phyloP scores from a whole-genome alignment of 768 basidiomycete species.

The Collybia mongolica region DNA sequence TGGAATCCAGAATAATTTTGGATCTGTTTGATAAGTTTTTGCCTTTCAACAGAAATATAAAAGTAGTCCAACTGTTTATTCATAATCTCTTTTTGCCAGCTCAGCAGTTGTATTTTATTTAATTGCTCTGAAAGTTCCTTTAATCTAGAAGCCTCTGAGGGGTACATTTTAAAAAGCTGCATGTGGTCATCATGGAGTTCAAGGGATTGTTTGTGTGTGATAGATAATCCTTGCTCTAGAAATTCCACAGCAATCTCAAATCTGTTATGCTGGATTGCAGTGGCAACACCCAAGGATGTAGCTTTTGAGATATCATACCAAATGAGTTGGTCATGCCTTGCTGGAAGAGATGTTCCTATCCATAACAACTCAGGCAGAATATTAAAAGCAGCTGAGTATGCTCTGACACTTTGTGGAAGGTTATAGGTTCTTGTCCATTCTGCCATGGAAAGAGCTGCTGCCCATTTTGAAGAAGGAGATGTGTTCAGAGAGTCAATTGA shows the following conservation, averaged over 20 bases:
- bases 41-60: conserved; percentile 1
- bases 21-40: conserved; percentile 5
- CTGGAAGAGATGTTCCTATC: conserved; percentile 2
- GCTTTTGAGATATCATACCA: not conserved
- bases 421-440: not conserved
- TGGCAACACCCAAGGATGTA: conserved; percentile 6
- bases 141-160: not conserved
- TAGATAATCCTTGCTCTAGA: conserved; percentile 9
- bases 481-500: not conserved
- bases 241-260: conserved; percentile 6
- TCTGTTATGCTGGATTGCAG: conserved; percentile 2
- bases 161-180: not conserved
- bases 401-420: conserved; percentile 1
- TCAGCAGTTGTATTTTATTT: not conserved
- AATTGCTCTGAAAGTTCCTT: not conserved
- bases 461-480: conserved; percentile 1
- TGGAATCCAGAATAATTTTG: conserved; percentile 8
- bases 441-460: conserved; percentile 1
- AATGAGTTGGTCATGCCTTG: conserved; percentile 2
- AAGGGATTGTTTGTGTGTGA: conserved; percentile 2
- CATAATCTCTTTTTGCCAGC: not conserved
- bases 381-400: conserved; percentile 1
- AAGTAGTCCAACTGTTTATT: not conserved
- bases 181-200: not conserved
- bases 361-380: conserved; percentile 4